Percentiles rank a stretch among this genome's conserved stretches.
Conservation (phyloP, 345 rosid species). For the Rhizophora mangle region DNA sequence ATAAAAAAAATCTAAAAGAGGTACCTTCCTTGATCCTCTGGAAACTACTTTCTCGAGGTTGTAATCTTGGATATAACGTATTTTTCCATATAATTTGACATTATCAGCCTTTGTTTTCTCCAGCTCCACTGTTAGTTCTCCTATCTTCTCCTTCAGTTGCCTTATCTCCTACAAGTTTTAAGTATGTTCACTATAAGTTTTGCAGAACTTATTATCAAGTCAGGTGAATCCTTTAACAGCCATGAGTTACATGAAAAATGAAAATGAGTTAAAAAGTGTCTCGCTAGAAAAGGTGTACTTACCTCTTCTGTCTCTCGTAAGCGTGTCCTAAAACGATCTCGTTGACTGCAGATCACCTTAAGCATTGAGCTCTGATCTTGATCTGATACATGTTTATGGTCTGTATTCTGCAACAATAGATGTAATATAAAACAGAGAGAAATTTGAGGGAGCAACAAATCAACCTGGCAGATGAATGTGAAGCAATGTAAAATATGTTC, state of each 20-base stretch:
- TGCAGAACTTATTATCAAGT: not conserved
- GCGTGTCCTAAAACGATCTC: slow-evolving; percentile 86
- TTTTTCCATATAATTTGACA: slow-evolving; percentile 92
- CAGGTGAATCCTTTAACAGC: not conserved
- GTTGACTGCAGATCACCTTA: slow-evolving; percentile 91
- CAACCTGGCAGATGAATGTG: not conserved
- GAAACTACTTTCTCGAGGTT: slow-evolving; percentile 90
- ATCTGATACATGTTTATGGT: slow-evolving; percentile 68
- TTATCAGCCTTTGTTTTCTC: slow-evolving; percentile 96
- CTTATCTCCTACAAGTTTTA: slow-evolving; percentile 64
- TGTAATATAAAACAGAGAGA: slow-evolving; percentile 7
- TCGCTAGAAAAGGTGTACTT: not conserved
- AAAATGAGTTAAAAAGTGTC: not conserved
- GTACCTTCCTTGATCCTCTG: slow-evolving; percentile 91
- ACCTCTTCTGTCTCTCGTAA: slow-evolving; percentile 95
- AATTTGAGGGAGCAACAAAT: slow-evolving; percentile 9
- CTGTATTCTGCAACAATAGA: slow-evolving; percentile 48
- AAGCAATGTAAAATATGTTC: too few relatives aligned
- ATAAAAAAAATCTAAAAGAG: not conserved
- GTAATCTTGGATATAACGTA: slow-evolving; percentile 95
- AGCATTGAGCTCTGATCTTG: slow-evolving; percentile 98
- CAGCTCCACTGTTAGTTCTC: slow-evolving; percentile 62
- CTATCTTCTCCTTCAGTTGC: slow-evolving; percentile 81
- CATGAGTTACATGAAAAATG: slow-evolving; percentile 8
- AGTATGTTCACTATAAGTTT: slow-evolving; percentile 2